Base-by-base conservation (phyloP, 75 land plant species). In the Sequoia sempervirens region DNA sequence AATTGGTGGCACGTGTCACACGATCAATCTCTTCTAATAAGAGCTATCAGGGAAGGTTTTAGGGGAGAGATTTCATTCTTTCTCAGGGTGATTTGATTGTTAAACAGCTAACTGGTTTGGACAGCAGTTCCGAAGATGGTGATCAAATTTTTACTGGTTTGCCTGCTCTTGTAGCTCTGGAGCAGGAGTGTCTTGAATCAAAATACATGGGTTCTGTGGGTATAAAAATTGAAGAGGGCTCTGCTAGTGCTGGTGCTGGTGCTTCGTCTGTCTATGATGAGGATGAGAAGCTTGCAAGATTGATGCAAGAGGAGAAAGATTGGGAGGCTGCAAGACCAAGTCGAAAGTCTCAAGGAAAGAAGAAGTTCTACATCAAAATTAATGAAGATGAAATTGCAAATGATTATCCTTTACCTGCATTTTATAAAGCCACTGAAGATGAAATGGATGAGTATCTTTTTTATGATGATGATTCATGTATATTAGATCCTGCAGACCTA, bases 301-400 rank as follows among this genome's bases (percentile, higher is more conserved):
- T 94, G 66, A 87, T 97, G 72, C 99, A 97, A 53, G 96, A 97
- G 61, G 90, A 92, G 74, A 98, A 97, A 58, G 84, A 92, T 23
- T 90, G 98, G 87, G 87, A 88, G 41, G 87, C 88, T 84, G 89
- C 88, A 84, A 70, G 85, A 88, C 54, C 86, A 84, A 76, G 70
- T 52, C 61, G 50, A 50, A 41, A 84, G 88, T 36, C 83, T 37
- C n/a, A 87, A 82, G 32, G 78, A 79, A 85, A 89, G 18, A 90
- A 85, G 52, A 94, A 97, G 61, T 87, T 85, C 82, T 97, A 97
- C 78, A 92, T 97, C 70, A 95, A 94, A 80, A 97, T 97, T 14
- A 97, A 96, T 87, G 99, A 97, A 83, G 92, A 90, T 86, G 98
- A 97, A 73, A 94, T 97, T 87, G 98, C 95, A 18, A 91, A 89